Conservation (phyloP, 352 stramenopile genomes). For the Globisporangium parvum region DNA sequence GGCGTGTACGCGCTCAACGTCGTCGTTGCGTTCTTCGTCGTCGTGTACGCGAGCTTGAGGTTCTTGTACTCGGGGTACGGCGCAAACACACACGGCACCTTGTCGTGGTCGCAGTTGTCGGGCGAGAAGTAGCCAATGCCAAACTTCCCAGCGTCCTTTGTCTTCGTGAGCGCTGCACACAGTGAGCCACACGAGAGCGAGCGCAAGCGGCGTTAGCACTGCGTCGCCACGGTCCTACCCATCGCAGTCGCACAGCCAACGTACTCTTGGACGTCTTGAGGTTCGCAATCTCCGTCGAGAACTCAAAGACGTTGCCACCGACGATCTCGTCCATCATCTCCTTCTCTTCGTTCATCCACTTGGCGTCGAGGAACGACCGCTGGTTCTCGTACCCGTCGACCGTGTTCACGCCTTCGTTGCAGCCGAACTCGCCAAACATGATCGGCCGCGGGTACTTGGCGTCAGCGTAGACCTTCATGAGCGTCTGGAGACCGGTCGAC, state of each 20-base stretch:
- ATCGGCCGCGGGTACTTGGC: conserved; percentile 47
- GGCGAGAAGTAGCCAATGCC: conserved; percentile 70
- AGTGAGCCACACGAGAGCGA: not conserved
- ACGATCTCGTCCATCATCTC: conserved; percentile 62
- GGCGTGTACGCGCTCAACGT: conserved; percentile 32
- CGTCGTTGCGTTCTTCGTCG: conserved; percentile 49
- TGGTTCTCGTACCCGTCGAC: conserved; percentile 66
- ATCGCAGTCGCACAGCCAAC: not conserved
- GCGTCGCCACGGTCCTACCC: not conserved
- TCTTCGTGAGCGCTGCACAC: conserved; percentile 20
- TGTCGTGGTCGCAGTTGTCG: conserved; percentile 60
- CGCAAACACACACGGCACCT: conserved; percentile 43
- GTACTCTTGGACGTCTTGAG: conserved; percentile 20
- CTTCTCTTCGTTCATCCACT: conserved; percentile 74
- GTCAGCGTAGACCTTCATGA: conserved; percentile 53
- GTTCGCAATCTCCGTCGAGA: conserved; percentile 58
- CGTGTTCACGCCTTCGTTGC: conserved; percentile 58
- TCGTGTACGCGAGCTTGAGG: conserved; percentile 72
- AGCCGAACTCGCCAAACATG: conserved; percentile 78
- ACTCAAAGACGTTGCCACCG: conserved; percentile 75
- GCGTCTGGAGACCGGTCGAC: conserved; percentile 46
- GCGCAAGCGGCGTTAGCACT: not conserved
- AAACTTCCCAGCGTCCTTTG: conserved; percentile 51
- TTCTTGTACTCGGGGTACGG: conserved; percentile 70
- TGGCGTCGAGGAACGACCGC: conserved; percentile 53